Base-by-base conservation (phyloP, 257 asterid species). In the Solanum chiquidenum region DNA sequence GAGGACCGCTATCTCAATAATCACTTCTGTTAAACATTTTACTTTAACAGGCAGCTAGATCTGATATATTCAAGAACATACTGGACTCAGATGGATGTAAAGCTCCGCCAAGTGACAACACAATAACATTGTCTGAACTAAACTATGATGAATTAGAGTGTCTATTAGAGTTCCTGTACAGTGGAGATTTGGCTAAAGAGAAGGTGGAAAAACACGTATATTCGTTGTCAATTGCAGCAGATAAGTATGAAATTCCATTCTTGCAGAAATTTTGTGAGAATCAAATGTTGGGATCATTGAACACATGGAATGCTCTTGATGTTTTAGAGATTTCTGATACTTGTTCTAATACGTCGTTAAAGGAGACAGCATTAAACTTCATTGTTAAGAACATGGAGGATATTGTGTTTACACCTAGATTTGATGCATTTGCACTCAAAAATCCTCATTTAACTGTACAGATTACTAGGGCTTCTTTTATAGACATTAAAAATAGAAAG, bases 371-470 rank as follows among this genome's bases (percentile, higher is more conserved):
- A 1, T 89, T 96, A 69, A 94, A 90, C 84, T 96, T 89, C 92
- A 94, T 96, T 35, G 95, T 95, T 6, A 93, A 92, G 82, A 96
- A 96, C 82, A 96, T 96, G 98, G 99, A 96, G 77, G 99, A 95
- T 25, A 86, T 96, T 0, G 98, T 96, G 31, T 96, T 96, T 86
- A 94, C 99, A 0, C 72, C 94, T 1, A 89, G 93, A 27, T 96
- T 95, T 68, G 99, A 96, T 79, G 94, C 91, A 1, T 96, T 96
- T 89, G 99, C 99, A 8, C 96, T 94, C 38, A 96, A 94, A 91
- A 96, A 96, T 74, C 99, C 99, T 83, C 99, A 96, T 88, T 87
- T 96, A 14, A 94, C 95, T 86, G 99, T 95, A 52, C 98, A 95
- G 86, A 96, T 96, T 29, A 96, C 99, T 0, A 93, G 98, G 91